These are phyloP conservation scores for Phytophthora sp. DNA, from an alignment of 352 stramenopile genomes.

Conservation along the genomic window DNA sequence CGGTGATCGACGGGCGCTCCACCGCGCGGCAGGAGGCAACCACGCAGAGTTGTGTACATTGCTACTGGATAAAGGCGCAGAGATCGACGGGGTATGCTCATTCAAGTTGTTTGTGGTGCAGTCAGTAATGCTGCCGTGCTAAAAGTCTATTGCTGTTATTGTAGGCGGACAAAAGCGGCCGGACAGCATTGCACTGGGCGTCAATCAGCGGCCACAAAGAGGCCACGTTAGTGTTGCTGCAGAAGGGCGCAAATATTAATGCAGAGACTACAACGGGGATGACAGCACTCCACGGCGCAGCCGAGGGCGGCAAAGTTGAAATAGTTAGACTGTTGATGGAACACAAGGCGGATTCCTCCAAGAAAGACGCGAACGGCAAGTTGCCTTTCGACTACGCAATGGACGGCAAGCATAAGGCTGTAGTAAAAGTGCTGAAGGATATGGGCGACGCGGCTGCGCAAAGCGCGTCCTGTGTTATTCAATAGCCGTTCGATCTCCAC, in stretches of 20 bases:
- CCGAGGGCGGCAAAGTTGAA: constrained; percentile 92
- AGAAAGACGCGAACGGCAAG: constrained; percentile 92
- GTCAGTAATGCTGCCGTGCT: constrained; percentile 1
- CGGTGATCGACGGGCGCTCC: constrained; percentile 86
- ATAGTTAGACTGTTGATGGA: constrained; percentile 93
- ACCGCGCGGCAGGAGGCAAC: constrained; percentile 89
- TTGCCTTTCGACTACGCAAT: constrained; percentile 93
- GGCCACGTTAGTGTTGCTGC: constrained; percentile 80
- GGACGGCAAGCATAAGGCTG: constrained; percentile 92
- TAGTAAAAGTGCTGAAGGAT: constrained; percentile 93
- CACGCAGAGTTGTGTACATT: constrained; percentile 90
- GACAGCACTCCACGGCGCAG: constrained; percentile 89
- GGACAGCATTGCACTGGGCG: constrained; percentile 93
- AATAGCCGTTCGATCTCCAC: constrained; percentile 49
- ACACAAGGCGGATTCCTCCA: constrained; percentile 85
- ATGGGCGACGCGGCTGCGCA: constrained; percentile 90
- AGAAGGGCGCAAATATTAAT: constrained; percentile 90
- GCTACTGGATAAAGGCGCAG: constrained; percentile 85
- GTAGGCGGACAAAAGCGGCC: constrained; percentile 92
- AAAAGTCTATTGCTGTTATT: constrained; percentile 16
- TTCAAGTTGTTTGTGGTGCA: background rate
- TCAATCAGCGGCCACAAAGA: constrained; percentile 94
- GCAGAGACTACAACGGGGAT: constrained; percentile 91
- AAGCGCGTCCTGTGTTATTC: constrained; percentile 86
- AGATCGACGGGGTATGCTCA: constrained; percentile 81